Evolutionary conservation across 345 rosid species (phyloP).

Genomic region (Isatis tinctoria): DNA sequence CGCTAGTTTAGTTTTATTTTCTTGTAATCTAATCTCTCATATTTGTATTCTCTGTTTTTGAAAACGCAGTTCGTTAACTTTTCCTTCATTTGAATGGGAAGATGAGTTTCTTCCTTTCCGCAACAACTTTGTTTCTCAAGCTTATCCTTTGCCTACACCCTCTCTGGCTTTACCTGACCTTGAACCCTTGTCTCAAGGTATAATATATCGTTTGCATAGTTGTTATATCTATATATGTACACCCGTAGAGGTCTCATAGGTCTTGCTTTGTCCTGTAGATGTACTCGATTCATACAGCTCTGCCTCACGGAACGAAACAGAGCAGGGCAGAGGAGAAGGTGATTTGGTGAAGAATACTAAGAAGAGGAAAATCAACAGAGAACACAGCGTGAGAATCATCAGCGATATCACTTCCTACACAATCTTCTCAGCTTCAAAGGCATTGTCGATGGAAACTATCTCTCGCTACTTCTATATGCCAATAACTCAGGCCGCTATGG

Average conservation of each 20-base stretch:
- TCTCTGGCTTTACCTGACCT: slow-evolving; percentile 31
- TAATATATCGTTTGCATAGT: neutral
- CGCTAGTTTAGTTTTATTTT: neutral
- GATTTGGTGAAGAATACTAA: neutral
- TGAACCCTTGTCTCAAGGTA: slow-evolving; percentile 38
- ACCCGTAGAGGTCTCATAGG: slow-evolving; percentile 3
- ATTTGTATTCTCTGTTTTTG: neutral
- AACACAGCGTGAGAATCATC: slow-evolving; percentile 5
- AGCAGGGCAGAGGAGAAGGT: slow-evolving; percentile 27
- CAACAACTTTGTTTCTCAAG: slow-evolving; percentile 19
- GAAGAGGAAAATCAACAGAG: slow-evolving; percentile 14
- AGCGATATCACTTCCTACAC: neutral
- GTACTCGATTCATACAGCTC: slow-evolving; percentile 26
- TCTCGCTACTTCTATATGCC: slow-evolving; percentile 65
- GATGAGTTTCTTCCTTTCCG: slow-evolving; percentile 24
- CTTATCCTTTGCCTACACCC: slow-evolving; percentile 30
- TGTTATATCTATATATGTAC: neutral
- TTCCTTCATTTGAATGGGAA: slow-evolving; percentile 33
- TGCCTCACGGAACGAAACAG: slow-evolving; percentile 33
- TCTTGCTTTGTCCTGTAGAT: slow-evolving; percentile 10
- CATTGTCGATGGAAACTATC: slow-evolving; percentile 36
- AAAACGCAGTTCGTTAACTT: slow-evolving; percentile 8
- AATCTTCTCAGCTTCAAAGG: slow-evolving; percentile 9
- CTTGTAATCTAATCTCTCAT: neutral
- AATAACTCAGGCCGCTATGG: slow-evolving; percentile 58